Evolutionary conservation across 441 rosid genomes (phyloP).

Genomic region (Isatis lusitanica): DNA sequence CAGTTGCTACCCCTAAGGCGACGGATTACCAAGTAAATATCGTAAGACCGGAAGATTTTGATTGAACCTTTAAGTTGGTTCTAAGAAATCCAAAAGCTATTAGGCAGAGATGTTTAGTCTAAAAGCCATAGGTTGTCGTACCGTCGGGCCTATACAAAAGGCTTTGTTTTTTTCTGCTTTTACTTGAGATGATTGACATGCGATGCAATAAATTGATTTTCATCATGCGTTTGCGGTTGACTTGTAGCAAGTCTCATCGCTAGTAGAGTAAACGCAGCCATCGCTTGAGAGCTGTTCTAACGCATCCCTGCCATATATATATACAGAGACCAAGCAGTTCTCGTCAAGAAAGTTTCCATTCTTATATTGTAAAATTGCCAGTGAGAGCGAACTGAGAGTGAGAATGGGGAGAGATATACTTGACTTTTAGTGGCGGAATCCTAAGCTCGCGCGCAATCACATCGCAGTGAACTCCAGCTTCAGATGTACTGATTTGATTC

Average conservation of each 20-base stretch:
- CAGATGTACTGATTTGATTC: slow-evolving; percentile 41
- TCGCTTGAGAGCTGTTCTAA: slow-evolving; percentile 56
- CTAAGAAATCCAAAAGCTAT: not conserved
- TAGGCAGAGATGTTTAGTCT: not conserved
- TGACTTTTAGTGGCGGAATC: slow-evolving; percentile 60
- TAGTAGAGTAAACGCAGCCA: slow-evolving; percentile 71
- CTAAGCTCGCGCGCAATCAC: slow-evolving; percentile 59
- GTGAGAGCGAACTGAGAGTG: not conserved
- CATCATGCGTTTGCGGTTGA: slow-evolving; percentile 62
- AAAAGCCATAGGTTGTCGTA: not conserved
- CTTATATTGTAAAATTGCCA: not conserved
- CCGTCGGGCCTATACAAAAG: slow-evolving; percentile 18
- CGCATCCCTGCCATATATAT: slow-evolving; percentile 58
- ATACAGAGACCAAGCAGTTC: not conserved
- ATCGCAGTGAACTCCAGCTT: slow-evolving; percentile 63
- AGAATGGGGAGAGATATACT: slow-evolving; percentile 45
- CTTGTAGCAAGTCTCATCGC: slow-evolving; percentile 68
- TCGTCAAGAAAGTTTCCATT: slow-evolving; percentile 6
- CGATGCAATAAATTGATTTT: not conserved
- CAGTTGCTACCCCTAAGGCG: not conserved
- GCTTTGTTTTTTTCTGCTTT: not conserved
- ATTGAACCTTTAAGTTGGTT: not conserved
- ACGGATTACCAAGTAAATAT: not conserved
- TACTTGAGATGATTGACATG: slow-evolving; percentile 13
- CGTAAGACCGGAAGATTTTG: not conserved